phyloP scores from a whole-genome alignment of 2,329 filamentous ascomycete genomes.

The Stylonectria norvegica region DNA sequence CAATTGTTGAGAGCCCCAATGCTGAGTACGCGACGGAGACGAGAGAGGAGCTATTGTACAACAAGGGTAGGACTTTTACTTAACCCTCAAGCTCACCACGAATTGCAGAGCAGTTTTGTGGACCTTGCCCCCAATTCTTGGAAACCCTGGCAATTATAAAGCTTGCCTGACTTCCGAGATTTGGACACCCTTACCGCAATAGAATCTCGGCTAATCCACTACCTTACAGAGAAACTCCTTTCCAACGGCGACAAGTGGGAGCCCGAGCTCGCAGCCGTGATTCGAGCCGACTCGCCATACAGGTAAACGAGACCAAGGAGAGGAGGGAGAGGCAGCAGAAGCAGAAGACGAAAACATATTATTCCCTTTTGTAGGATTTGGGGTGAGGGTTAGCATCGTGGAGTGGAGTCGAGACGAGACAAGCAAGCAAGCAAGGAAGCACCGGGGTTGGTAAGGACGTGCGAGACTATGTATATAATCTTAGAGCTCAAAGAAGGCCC shows the following conservation, averaged over 20 bases:
- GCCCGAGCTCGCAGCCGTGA: slow-evolving; percentile 87
- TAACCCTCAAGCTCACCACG: neutral
- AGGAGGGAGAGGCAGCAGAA: slow-evolving; percentile 6
- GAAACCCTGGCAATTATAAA: neutral
- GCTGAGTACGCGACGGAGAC: slow-evolving; percentile 63
- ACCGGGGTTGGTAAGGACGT: no score
- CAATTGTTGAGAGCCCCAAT: slow-evolving; percentile 66
- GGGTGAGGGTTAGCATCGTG: no score
- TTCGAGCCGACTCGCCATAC: slow-evolving; percentile 90
- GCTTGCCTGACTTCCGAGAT: neutral
- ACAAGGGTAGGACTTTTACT: slow-evolving; percentile 62
- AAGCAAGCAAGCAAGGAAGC: no score
- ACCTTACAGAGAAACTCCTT: slow-evolving; percentile 67
- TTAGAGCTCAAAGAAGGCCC: no score
- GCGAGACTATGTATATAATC: no score
- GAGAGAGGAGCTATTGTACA: slow-evolving; percentile 93
- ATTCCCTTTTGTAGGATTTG: no score
- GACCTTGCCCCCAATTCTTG: slow-evolving; percentile 20
- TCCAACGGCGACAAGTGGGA: slow-evolving; percentile 96
- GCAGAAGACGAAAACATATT: slow-evolving; percentile 10
- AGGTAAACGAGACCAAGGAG: slow-evolving; percentile 52
- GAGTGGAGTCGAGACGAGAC: no score
- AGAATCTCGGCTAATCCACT: slow-evolving; percentile 20
- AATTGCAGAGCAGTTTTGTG: neutral
- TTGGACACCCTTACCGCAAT: no score